Evolutionary conservation across 2,329 filamentous ascomycete species (phyloP), one percentile per base, ranked within the genome.

Genomic region (Penicillium sp.): DNA sequence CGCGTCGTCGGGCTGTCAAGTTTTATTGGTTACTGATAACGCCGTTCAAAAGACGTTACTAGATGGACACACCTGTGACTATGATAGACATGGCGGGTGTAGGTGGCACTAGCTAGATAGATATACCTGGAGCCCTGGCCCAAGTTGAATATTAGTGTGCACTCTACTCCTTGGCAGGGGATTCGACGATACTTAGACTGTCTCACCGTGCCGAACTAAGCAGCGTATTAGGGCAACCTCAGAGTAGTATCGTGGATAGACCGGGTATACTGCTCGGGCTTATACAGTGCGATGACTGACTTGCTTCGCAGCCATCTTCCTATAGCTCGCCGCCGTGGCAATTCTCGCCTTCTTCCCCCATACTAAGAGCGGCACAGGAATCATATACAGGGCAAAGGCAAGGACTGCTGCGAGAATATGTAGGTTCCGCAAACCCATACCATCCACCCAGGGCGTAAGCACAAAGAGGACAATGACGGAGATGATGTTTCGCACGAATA

Each of bases 401-500:
- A 58, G 7, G 4, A 52, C 38, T 1, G 41, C 40, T 17, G 47
- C 36, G 4, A 57, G 18, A 17, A 58, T 43, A 26, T 54, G 50
- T 2, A 56, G 45, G 20, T 58, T 44, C 19, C 48, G 45, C 32
- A 56, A 36, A 4, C 53, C 52, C 50, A 56, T 56, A 4, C 45
- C 40, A 3, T 50, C 32, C 1, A 54, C 43, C 67, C 72, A 75
- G 1, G 69, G 66, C 0, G 64, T 62, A 13, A 75, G 51, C 1
- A 63, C 66, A 39, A 75, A 74, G 8, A 75, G 63, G 16, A 75
- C 64, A 19, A 66, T 62, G 4, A 68, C 68, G 16, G 62, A 61
- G 30, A 74, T 60, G 4, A 60, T 48, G 35, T 76, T 75, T 1
- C 72, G 64, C 17, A 69, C 56, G 38, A 75, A 68, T 0, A 69